Percentiles rank a stretch among this genome's conserved stretches.
Evolutionary conservation across 306 rosid species (phyloP).

Genomic region (Glycine latifolia): DNA sequence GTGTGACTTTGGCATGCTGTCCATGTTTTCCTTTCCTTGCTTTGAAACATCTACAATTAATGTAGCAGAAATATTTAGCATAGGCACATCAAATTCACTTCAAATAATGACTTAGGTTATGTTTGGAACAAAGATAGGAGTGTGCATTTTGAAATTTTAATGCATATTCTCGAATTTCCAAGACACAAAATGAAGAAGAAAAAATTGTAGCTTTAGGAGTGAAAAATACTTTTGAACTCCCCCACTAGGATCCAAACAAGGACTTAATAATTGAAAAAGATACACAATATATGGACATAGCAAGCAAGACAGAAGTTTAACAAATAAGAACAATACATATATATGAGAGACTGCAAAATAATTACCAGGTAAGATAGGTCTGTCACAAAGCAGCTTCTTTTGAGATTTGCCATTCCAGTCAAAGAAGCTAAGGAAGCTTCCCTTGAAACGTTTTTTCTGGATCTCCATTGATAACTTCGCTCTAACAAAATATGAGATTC

Average conservation of each 20-base stretch:
- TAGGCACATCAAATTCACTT: neutral
- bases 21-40: slow-evolving; percentile 62
- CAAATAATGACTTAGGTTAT: neutral
- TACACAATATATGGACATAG: slow-evolving; percentile 29
- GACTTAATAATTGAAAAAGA: neutral
- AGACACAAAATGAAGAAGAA: too few relatives aligned
- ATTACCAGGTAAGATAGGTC: slow-evolving; percentile 61
- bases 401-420: slow-evolving; percentile 82
- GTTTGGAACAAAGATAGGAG: too few relatives aligned
- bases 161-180: too few relatives aligned
- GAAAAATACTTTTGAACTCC: too few relatives aligned
- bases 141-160: too few relatives aligned
- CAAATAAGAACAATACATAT: neutral
- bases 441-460: slow-evolving; percentile 75
- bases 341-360: neutral
- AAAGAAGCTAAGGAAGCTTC: slow-evolving; percentile 78
- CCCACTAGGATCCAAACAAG: too few relatives aligned
- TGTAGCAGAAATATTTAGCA: slow-evolving; percentile 39
- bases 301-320: slow-evolving; percentile 9
- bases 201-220: too few relatives aligned
- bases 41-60: slow-evolving; percentile 54
- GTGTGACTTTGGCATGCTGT: slow-evolving; percentile 51
- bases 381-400: slow-evolving; percentile 62
- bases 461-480: slow-evolving; percentile 62
- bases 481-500: neutral